Evolutionary conservation across 768 basidiomycete genomes (phyloP), one percentile per base, ranked within the genome.

Genomic region (Russula lepida): DNA sequence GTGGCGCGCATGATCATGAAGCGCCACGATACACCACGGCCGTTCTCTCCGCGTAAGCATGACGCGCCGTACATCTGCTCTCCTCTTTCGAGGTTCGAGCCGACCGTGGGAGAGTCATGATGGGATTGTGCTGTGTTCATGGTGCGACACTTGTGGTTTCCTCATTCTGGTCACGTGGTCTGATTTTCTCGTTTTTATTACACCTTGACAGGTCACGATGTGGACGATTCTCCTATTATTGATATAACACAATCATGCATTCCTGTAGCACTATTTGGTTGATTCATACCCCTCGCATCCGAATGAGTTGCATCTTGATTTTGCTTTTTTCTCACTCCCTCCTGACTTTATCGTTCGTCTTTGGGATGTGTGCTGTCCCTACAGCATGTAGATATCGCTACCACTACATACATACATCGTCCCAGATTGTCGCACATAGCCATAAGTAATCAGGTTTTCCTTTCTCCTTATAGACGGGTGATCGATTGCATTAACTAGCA

Each of bases 1-100:
- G 75, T 79, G 47, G 78, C 78, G 27, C 76, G 76, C 67, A 79
- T 79, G 78, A 70, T 79, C 35, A 72, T 79, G 68, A 74, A 75
- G 56, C 72, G 78, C 58, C 72, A 71, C 58, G 76, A 79, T 43
- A 68, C 69, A 2, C 70, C 54, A 21, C 73, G 77, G 41, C 73
- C 76, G 23, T 68, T 79, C 53, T 71, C 74, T 44, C 75, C 73
- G 58, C 72, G 74, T 48, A 76, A 69, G 56, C 49, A 64, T 17
- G 67, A 58, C 47, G 65, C 66, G 7, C 67, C 65, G 57, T 72
- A 73, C 28, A 59, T 64, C 37, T 63, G 39, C 48, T 75, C 77
- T 32, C 59, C 71, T 6, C 68, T 78, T 47, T 72, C 70, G 15
- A 23, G 35, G 44, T 37, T 17, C 21, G 52, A 50, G 50, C 58